A percentile compares a stretch with the other conserved stretches of the same genome.
phyloP scores from a whole-genome alignment of 371 early-diverging fungal genomes.

The Mortierella sp. region DNA sequence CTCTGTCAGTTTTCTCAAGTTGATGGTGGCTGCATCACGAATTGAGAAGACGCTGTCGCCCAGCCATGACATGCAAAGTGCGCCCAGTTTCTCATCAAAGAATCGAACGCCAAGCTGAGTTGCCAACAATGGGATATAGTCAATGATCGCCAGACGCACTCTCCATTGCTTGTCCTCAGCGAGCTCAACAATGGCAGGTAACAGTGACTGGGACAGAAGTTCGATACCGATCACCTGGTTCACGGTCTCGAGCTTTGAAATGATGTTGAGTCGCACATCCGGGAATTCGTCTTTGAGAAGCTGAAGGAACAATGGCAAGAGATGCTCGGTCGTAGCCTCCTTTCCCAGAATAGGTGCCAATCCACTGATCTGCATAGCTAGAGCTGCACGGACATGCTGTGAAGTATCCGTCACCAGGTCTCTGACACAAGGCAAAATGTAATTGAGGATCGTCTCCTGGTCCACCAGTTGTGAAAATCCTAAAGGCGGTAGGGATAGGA shows the following conservation, averaged over 20 bases:
- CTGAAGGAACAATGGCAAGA: constrained; percentile 94
- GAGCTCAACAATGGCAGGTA: constrained; percentile 97
- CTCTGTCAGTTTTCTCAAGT: constrained; percentile 91
- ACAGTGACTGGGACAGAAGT: constrained; percentile 92
- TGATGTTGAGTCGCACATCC: constrained; percentile 97
- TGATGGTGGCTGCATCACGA: constrained; percentile 95
- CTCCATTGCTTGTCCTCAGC: constrained; percentile 99
- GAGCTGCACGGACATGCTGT: constrained; percentile 95
- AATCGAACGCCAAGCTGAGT: constrained; percentile 94
- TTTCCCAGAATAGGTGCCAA: constrained; percentile 95
- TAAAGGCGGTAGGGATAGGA: constrained; percentile 17
- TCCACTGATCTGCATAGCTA: constrained; percentile 96
- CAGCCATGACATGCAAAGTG: constrained; percentile 96
- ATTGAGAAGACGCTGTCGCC: constrained; percentile 97
- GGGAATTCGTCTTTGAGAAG: constrained; percentile 97
- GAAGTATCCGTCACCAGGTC: constrained; percentile 93
- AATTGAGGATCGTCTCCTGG: constrained; percentile 77
- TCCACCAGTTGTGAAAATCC: constrained; percentile 89
- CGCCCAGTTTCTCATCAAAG: constrained; percentile 95
- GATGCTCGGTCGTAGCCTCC: constrained; percentile 94
- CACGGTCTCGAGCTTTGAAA: constrained; percentile 95
- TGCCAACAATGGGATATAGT: constrained; percentile 96
- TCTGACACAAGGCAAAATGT: constrained; percentile 90
- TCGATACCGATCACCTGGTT: constrained; percentile 98
- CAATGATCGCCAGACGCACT: constrained; percentile 97